Conservation (phyloP, 2,329 filamentous ascomycete genomes). For the Tolypocladium inflatum region DNA sequence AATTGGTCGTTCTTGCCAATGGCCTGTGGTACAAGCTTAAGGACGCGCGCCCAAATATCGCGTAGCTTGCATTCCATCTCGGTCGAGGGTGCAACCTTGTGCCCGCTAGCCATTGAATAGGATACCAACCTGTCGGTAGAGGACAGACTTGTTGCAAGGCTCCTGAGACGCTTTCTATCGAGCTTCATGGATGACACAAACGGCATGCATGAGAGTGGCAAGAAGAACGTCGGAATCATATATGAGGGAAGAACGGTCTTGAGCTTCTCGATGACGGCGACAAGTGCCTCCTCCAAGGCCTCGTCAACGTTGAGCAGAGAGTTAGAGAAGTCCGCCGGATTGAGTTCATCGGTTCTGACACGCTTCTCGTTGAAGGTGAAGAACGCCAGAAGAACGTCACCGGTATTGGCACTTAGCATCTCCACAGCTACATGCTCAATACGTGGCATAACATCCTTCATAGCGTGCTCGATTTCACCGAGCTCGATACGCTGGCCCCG, state of each 20-base stretch:
- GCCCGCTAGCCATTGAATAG: not conserved
- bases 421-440: not conserved
- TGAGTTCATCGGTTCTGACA: too few species aligned
- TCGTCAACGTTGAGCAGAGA: too few species aligned
- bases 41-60: conserved; percentile 1
- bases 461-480: conserved; percentile 7
- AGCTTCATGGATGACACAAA: conserved; percentile 8
- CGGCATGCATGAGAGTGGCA: conserved; percentile 2
- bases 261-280: too few species aligned
- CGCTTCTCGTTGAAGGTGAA: not conserved
- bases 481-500: conserved; percentile 11
- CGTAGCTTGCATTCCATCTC: not conserved
- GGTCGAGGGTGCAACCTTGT: conserved; percentile 1
- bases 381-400: not conserved
- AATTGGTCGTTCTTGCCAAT: not conserved
- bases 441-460: not conserved
- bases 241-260: not conserved
- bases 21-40: not conserved
- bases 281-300: too few species aligned
- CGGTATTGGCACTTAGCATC: not conserved
- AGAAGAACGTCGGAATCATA: not conserved
- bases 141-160: too few species aligned
- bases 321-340: too few species aligned
- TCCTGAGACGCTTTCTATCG: conserved; percentile 5
- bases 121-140: too few species aligned